These are phyloP conservation scores for Termitomyces bulborhizus DNA, from an alignment of 768 basidiomycete genomes.

Conservation along the genomic window DNA sequence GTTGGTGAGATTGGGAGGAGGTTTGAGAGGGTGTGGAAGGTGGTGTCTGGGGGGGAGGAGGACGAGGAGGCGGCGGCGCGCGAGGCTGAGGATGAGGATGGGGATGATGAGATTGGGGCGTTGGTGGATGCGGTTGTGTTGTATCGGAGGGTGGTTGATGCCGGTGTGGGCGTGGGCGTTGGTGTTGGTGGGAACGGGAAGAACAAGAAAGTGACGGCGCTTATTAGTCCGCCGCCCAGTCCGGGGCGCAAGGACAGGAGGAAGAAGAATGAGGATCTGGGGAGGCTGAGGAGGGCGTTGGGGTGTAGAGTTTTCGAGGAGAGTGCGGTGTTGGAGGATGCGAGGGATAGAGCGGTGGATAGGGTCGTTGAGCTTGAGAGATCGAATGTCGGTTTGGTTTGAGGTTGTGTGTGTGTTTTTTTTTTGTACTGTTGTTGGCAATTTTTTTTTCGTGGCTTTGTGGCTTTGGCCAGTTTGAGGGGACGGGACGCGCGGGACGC, in stretches of 20 bases:
- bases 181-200: neutral
- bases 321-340: conserved; percentile 52
- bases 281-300: conserved; percentile 46
- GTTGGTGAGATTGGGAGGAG: conserved; percentile 46
- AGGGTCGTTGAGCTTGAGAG: conserved; percentile 46
- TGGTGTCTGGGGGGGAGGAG: no score
- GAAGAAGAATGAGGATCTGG: conserved; percentile 24
- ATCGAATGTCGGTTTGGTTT: conserved; percentile 17
- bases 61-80: conserved; percentile 34
- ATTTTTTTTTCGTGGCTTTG: no score
- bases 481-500: no score
- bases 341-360: conserved; percentile 72
- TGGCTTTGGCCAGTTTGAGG: no score
- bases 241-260: conserved; percentile 21
- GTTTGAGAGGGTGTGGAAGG: conserved; percentile 47
- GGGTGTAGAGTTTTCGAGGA: conserved; percentile 42
- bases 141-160: conserved; percentile 52
- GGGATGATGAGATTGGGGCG: conserved; percentile 40
- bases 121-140: conserved; percentile 57
- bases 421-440: no score
- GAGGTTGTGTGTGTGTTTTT: no score
- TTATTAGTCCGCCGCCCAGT: conserved; percentile 58
- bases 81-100: conserved; percentile 24
- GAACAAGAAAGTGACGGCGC: conserved; percentile 18
- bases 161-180: conserved; percentile 1